Evolutionary conservation across 768 basidiomycete genomes (phyloP).

Genomic region (Epithele typhae): DNA sequence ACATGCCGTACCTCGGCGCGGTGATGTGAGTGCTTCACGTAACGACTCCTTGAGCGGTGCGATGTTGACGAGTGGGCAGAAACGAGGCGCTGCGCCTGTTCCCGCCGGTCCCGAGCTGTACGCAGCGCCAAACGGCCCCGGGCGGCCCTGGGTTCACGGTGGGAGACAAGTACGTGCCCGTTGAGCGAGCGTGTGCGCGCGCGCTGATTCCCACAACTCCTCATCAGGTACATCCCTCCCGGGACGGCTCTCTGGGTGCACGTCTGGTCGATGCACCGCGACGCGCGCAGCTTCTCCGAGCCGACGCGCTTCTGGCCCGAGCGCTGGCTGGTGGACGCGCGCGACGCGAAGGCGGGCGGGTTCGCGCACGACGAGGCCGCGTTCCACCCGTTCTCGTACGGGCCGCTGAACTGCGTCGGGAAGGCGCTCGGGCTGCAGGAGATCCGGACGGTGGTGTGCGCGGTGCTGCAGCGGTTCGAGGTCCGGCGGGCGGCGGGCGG

Average conservation of each 20-base stretch:
- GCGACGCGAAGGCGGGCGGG: no score
- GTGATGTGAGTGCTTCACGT: constrained; percentile 23
- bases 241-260: constrained; percentile 32
- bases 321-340: constrained; percentile 29
- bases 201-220: no score
- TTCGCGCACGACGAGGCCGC: no score
- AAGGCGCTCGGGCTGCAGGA: no score
- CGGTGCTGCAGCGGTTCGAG: no score
- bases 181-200: no score
- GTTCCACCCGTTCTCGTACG: no score
- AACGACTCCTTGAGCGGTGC: neutral
- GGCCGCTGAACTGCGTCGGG: no score
- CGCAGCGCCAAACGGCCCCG: neutral
- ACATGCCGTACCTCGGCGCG: constrained; percentile 32
- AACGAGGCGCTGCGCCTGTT: neutral
- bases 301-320: constrained; percentile 38
- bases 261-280: constrained; percentile 37
- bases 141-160: neutral
- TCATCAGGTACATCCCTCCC: constrained; percentile 35
- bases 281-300: constrained; percentile 38
- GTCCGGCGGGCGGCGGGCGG: no score
- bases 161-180: neutral
- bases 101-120: neutral
- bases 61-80: neutral
- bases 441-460: no score